Evolutionary conservation across 2,329 filamentous ascomycete genomes (phyloP), one percentile per base, ranked within the genome.

Genomic region (Pseudogymnoascus sp.): DNA sequence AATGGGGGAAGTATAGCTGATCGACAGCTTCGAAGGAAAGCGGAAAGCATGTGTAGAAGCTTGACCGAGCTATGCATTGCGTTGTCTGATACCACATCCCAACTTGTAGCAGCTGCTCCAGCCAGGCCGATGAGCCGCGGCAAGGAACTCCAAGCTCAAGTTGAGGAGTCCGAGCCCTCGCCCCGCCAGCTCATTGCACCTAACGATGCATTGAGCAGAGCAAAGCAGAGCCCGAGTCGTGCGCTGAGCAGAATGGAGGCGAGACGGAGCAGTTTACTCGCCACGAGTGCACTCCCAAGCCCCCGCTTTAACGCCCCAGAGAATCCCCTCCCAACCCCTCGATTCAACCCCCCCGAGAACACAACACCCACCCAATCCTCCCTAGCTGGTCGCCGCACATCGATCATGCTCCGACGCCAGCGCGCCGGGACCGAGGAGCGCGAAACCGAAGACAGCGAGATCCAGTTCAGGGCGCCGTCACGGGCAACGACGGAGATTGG

Each of bases 31-130:
- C 86, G 92, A 59, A 86, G 93, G 66, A 97, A 96, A 75, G 91
- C 91, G 28, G 93, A 99, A 72, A 92, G 89, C 71, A 86, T 99
- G 72, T 98, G 95, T 74, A 89, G 93, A 62, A 95, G 90, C 71
- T 78, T 99, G 67, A 98, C 93, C 0, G 95, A 99, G 75, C 81
- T 99, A 6, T 96, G 91, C 72, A 84, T 99, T 63, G 90, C 92
- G 0, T 78, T 99, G 62, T 87, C 87, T 31, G 89, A 90, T 28
- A 66, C 65, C 28, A 56, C 64, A 8, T 60, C 53, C 40, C 56
- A 46, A 43, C 50, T 28, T 64, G 50, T 33, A 61, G 53, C 26
- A n/a, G 46, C 66, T 61, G 37, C 24, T 35, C 40, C 46, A 41
- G 26, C 59, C 12, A 65, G 66, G 31, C 68, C 70, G n/a, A 62